Percentiles rank a stretch among this genome's conserved stretches.
Conservation (phyloP, 1,139 yeast species). For the Lodderomyces parapsilosis region DNA sequence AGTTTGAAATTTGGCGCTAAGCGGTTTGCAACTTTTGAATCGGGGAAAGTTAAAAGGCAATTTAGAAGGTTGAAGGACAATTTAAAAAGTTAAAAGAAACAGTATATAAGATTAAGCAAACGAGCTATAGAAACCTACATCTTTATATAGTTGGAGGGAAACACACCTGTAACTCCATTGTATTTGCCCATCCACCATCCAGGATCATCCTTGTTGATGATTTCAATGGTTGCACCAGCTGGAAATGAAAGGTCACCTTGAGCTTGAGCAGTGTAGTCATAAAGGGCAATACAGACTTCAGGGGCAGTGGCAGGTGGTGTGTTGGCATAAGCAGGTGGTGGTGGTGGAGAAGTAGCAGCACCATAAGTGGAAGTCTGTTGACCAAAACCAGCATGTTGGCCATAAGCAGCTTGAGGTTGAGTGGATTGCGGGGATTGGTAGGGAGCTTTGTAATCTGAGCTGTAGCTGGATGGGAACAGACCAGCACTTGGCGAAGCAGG, state of each 20-base stretch:
- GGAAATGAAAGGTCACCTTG: constrained; percentile 85
- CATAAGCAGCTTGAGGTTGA: too few relatives aligned
- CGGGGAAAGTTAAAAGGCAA: too few relatives aligned
- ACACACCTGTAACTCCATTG: constrained; percentile 85
- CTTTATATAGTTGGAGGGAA: constrained; percentile 95
- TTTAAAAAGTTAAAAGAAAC: not conserved
- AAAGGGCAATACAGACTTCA: constrained; percentile 71
- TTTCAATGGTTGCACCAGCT: constrained; percentile 85
- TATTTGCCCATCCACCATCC: constrained; percentile 99
- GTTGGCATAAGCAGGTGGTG: constrained; percentile 26
- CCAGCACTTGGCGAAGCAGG: constrained; percentile 32
- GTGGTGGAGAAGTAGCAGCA: too few relatives aligned
- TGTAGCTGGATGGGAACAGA: constrained; percentile 26
- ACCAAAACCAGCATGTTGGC: too few relatives aligned
- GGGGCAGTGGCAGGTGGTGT: constrained; percentile 41
- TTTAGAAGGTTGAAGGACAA: too few relatives aligned
- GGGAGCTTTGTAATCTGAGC: constrained; percentile 17
- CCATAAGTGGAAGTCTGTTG: too few relatives aligned
- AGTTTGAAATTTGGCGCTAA: too few relatives aligned
- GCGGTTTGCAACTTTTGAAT: too few relatives aligned
- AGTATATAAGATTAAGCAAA: not conserved
- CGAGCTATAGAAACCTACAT: not conserved
- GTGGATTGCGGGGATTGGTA: too few relatives aligned
- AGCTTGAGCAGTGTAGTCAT: constrained; percentile 81
- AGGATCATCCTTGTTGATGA: constrained; percentile 76